Conservation (phyloP, 2,329 filamentous ascomycete species). For the Chaetomiaceae sp. region DNA sequence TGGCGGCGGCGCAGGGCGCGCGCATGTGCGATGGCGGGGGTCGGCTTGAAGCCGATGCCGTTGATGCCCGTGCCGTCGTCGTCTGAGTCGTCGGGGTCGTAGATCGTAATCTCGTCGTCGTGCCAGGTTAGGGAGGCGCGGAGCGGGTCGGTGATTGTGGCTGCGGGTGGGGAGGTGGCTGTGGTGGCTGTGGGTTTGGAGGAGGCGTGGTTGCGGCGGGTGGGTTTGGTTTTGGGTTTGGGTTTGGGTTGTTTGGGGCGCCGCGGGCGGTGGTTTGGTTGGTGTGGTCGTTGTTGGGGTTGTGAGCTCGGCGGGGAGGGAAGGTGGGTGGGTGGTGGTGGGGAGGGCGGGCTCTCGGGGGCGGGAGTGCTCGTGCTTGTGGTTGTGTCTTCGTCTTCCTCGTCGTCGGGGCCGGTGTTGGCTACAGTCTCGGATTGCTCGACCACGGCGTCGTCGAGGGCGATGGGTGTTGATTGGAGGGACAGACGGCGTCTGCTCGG, state of each 20-base stretch:
- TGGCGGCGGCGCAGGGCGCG: conserved; percentile 51
- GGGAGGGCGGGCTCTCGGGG: not conserved
- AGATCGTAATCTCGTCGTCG: conserved; percentile 61
- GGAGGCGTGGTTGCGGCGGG: too few relatives aligned
- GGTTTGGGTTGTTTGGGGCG: not conserved
- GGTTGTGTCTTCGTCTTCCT: not conserved
- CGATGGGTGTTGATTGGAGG: conserved; percentile 12
- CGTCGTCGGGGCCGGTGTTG: conserved; percentile 1
- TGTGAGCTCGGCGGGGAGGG: not conserved
- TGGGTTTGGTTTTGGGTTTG: conserved; percentile 14
- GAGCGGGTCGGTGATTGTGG: conserved; percentile 43
- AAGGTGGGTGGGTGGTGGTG: not conserved
- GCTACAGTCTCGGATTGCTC: conserved; percentile 12
- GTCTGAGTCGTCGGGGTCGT: conserved; percentile 58
- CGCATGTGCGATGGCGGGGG: conserved; percentile 52
- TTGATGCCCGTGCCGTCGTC: conserved; percentile 63
- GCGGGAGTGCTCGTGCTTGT: not conserved
- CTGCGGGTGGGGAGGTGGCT: conserved; percentile 18
- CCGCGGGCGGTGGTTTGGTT: too few relatives aligned
- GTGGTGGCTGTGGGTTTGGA: conserved; percentile 12
- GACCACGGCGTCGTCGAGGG: conserved; percentile 15
- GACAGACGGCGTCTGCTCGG: conserved; percentile 2
- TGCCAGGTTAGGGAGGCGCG: conserved; percentile 60
- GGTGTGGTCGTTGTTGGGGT: not conserved
- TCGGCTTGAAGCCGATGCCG: conserved; percentile 61